Evolutionary conservation across 495 filamentous ascomycete genomes (phyloP), one percentile per base, ranked within the genome.

Genomic region (Cladorrhinum samala): DNA sequence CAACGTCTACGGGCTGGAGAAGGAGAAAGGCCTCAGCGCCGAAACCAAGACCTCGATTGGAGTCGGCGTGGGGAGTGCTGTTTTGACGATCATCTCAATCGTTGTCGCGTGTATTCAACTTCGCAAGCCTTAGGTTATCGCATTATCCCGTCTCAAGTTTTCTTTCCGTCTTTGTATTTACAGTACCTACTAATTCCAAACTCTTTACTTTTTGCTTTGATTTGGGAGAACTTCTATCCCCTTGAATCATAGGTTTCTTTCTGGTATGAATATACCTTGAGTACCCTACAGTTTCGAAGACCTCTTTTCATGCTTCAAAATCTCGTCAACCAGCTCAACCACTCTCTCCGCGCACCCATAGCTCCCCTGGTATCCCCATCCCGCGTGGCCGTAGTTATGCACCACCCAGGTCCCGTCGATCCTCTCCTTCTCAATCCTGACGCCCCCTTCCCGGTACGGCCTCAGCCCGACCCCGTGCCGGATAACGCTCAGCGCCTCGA

Each of bases 371-470:
- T 96, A 90, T 50, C 84, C 93, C 75, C 90, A 96, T 0, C 93
- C 93, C 0, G 88, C 91, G 73, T 96, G 92, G 9, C 94, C 94
- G 65, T 99, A 99, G 58, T 95, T 92, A 65, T 99, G 93, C 55
- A 99, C 89, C 9, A 95, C 82, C 71, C 78, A 82, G 0, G 81
- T 75, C 23, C 62, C 76, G n/a, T 78, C 85, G 21, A 91, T 79
- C 56, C 74, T 76, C 68, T 96, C 91, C 66, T 80, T 88, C 71
- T 96, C 93, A 42, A 97, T 76, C 38, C 93, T 78, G 13, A 85
- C 83, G 0, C 94, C 92, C 7, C 78, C 84, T 18, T 82, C 72
- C 46, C 93, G 77, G 49, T 85, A 67, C 20, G 93, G 93, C 56
- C 93, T 76, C 64, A 97, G 66, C 9, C 94, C 93, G 20, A 97